A percentile compares a stretch with the other conserved stretches of the same genome.
Conservation (phyloP, 169 alveolate genomes). For the Cryptosporidium felis region DNA sequence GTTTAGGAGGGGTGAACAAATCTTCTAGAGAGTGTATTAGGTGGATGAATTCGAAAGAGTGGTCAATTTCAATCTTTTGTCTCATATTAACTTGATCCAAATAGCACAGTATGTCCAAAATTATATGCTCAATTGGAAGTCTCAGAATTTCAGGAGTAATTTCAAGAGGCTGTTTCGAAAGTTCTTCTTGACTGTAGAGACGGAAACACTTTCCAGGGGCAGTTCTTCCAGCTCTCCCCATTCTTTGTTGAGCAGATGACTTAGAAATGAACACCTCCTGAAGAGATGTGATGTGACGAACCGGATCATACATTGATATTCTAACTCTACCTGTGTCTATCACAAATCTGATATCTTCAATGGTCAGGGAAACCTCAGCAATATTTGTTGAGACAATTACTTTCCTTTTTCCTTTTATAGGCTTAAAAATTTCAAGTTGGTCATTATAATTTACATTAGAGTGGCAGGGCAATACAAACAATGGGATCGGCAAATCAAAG, state of each 20-base stretch:
- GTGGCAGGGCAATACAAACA: slow-evolving; percentile 49
- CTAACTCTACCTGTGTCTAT: slow-evolving; percentile 86
- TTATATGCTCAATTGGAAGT: slow-evolving; percentile 55
- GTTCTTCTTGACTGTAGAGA: slow-evolving; percentile 81
- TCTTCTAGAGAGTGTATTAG: slow-evolving; percentile 8
- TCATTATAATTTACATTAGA: slow-evolving; percentile 66
- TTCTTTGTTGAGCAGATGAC: slow-evolving; percentile 85
- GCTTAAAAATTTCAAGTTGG: slow-evolving; percentile 81
- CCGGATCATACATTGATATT: slow-evolving; percentile 76
- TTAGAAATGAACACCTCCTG: slow-evolving; percentile 80
- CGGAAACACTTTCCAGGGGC: slow-evolving; percentile 87
- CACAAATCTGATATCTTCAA: slow-evolving; percentile 87
- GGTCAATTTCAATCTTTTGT: too few relatives aligned
- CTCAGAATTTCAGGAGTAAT: slow-evolving; percentile 48
- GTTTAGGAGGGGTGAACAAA: slow-evolving; percentile 49
- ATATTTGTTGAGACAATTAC: slow-evolving; percentile 90
- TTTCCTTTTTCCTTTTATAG: slow-evolving; percentile 79
- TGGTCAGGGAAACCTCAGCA: slow-evolving; percentile 91
- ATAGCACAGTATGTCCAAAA: slow-evolving; percentile 31
- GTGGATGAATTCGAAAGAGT: not conserved
- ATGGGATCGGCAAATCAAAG: slow-evolving; percentile 1
- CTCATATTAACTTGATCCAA: not conserved
- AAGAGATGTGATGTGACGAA: slow-evolving; percentile 78
- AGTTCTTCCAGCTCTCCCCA: slow-evolving; percentile 91
- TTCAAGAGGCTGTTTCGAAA: slow-evolving; percentile 74